phyloP scores from a whole-genome alignment of 108 stramenopile species.

The Pseudonitzschia pungens region DNA sequence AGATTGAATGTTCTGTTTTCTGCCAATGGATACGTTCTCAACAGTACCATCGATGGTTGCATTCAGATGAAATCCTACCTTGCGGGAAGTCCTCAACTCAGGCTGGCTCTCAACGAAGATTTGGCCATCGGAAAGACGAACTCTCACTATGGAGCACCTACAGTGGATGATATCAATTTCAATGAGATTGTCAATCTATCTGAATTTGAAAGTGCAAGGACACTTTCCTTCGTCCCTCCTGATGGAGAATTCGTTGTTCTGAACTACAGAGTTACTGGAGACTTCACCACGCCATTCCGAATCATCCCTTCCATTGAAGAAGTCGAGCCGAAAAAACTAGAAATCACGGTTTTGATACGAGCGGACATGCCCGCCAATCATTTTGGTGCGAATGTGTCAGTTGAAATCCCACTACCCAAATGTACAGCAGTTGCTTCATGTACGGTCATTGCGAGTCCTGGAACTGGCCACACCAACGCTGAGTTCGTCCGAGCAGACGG shows the following conservation, averaged over 20 bases:
- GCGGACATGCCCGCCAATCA: conserved; percentile 96
- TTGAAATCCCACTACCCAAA: conserved; percentile 88
- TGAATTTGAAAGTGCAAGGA: conserved; percentile 91
- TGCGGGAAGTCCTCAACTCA: conserved; percentile 96
- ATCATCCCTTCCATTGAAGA: conserved; percentile 96
- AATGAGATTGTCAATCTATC: conserved; percentile 96
- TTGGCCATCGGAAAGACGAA: conserved; percentile 89
- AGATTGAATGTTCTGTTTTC: conserved; percentile 97
- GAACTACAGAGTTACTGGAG: conserved; percentile 95
- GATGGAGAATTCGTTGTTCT: conserved; percentile 99
- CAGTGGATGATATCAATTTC: conserved; percentile 97
- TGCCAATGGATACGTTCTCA: conserved; percentile 95
- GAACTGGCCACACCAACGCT: conserved; percentile 62
- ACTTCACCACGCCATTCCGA: conserved; percentile 97
- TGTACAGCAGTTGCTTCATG: conserved; percentile 68
- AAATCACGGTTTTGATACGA: conserved; percentile 85
- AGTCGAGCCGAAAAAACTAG: conserved; percentile 85
- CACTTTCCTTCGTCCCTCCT: conserved; percentile 93
- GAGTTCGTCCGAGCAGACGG: conserved; percentile 78
- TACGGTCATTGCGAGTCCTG: conserved; percentile 66
- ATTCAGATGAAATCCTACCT: conserved; percentile 96
- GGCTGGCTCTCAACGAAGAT: conserved; percentile 98
- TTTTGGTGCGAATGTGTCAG: conserved; percentile 93
- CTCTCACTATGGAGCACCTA: conserved; percentile 74
- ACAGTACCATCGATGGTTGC: conserved; percentile 98